Evolutionary conservation across 2,329 filamentous ascomycete genomes (phyloP).

Genomic region (Colletotrichum cereale): DNA sequence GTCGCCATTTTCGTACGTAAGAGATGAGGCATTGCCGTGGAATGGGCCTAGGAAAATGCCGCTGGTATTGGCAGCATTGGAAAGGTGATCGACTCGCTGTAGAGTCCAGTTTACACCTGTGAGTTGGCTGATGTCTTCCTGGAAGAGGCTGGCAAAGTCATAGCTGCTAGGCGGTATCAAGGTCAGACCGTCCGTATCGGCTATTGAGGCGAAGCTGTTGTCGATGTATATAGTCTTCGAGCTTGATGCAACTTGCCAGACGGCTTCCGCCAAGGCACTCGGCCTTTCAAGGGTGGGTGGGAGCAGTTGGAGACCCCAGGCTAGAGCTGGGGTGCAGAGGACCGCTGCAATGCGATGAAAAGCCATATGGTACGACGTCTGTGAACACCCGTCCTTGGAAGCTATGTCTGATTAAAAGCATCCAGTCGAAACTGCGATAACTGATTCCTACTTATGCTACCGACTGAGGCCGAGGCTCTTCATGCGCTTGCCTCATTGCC

Average conservation of each 20-base stretch:
- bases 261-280: neutral
- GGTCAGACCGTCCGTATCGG: slow-evolving; percentile 60
- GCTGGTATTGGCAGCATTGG: slow-evolving; percentile 42
- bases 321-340: slow-evolving; percentile 3
- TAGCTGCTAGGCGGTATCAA: slow-evolving; percentile 63
- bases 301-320: slow-evolving; percentile 24
- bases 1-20: slow-evolving; percentile 61
- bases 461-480: neutral
- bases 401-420: neutral
- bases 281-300: slow-evolving; percentile 9
- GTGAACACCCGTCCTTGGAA: too few species aligned
- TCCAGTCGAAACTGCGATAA: neutral
- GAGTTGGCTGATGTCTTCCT: slow-evolving; percentile 56
- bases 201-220: slow-evolving; percentile 50
- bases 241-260: neutral
- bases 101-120: slow-evolving; percentile 58
- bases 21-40: slow-evolving; percentile 41
- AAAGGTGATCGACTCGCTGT: slow-evolving; percentile 50
- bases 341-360: neutral
- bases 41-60: slow-evolving; percentile 59
- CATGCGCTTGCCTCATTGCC: neutral
- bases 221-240: slow-evolving; percentile 56
- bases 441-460: neutral
- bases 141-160: slow-evolving; percentile 63
- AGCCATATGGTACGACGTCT: slow-evolving; percentile 1